Evolutionary conservation across 73 alveolate species (phyloP), one percentile per base, ranked within the genome.

Genomic region (Uronychia setigera): DNA sequence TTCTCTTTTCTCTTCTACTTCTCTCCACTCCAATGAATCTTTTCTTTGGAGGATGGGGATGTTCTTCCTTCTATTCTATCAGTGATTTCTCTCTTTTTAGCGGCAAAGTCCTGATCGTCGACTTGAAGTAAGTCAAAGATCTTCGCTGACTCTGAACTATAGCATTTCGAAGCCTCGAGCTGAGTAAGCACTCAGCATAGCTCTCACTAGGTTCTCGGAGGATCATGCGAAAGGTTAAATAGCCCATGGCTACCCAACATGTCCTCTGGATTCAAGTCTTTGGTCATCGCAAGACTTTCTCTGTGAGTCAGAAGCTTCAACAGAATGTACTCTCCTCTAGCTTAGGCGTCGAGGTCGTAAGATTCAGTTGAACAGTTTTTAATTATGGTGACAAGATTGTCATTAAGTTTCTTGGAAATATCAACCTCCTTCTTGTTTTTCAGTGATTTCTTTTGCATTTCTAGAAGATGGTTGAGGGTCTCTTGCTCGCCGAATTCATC

Each of bases 1-100:
- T 84, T 60, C 79, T 89, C 35, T 58, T 92, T 85, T 58, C 97
- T 80, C 67, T 80, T 94, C 86, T 96, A 94, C 83, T 96, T 96
- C 84, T 88, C 81, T 60, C 88, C 77, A 74, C 58, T 84, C 77
- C 91, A 80, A 5, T 46, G 67, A 5, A 46, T 11, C 67, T 46
- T 46, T 11, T 46, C 67, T 46, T 46, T 46, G n/a, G n/a, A n/a
- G 67, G n/a, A 5, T 46, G n/a, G 5, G 5, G 5, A 11, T 19
- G 5, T 46, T 19, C 67, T 46, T 46, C n/a, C 5, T 11, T 46
- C 67, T 19, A 46, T 46, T 46, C 67, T 46, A 19, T 46, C 67
- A 5, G 19, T 11, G 19, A 46, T 46, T 5, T 46, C 67, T 46
- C 67, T 46, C 67, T 46, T 46, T 46, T 19, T 46, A 19, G 67